Percentiles rank a stretch among this genome's conserved stretches.
These are phyloP conservation scores for Lachnellula suecica DNA, from an alignment of 2,329 filamentous ascomycete genomes.

Conservation along the genomic window DNA sequence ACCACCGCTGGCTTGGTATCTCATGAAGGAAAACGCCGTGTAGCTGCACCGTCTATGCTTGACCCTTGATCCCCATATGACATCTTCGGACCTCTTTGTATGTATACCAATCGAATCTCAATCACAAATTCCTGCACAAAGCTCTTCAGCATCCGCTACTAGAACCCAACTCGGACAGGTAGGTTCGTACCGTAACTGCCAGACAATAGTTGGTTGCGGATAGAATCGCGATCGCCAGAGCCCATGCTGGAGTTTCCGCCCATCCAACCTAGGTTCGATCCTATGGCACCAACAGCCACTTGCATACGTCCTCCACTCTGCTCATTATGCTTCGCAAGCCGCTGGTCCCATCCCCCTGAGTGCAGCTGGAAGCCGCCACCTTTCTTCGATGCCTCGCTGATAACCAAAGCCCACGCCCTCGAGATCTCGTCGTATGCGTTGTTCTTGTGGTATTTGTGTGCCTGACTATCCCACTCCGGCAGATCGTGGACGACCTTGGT, in stretches of 20 bases:
- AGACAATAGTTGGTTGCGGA: slow-evolving; percentile 61
- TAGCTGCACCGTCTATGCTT: slow-evolving; percentile 22
- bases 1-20: slow-evolving; percentile 19
- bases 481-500: slow-evolving; percentile 88
- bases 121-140: slow-evolving; percentile 6
- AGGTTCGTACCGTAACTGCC: slow-evolving; percentile 53
- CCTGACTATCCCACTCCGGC: slow-evolving; percentile 85
- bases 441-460: slow-evolving; percentile 90
- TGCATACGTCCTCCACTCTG: slow-evolving; percentile 80
- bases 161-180: slow-evolving; percentile 62
- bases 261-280: slow-evolving; percentile 77
- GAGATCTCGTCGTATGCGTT: slow-evolving; percentile 95
- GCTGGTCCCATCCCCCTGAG: slow-evolving; percentile 90
- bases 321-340: slow-evolving; percentile 82
- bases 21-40: slow-evolving; percentile 26
- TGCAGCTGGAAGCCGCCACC: slow-evolving; percentile 88
- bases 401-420: slow-evolving; percentile 87
- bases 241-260: slow-evolving; percentile 37
- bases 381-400: slow-evolving; percentile 86
- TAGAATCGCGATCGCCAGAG: slow-evolving; percentile 50
- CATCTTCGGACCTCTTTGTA: slow-evolving; percentile 18
- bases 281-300: slow-evolving; percentile 76
- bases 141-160: slow-evolving; percentile 38
- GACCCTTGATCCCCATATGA: slow-evolving; percentile 16
- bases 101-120: slow-evolving; percentile 17